Base-by-base conservation (phyloP, 768 basidiomycete genomes). In the Hysterangium stoloniferum region DNA sequence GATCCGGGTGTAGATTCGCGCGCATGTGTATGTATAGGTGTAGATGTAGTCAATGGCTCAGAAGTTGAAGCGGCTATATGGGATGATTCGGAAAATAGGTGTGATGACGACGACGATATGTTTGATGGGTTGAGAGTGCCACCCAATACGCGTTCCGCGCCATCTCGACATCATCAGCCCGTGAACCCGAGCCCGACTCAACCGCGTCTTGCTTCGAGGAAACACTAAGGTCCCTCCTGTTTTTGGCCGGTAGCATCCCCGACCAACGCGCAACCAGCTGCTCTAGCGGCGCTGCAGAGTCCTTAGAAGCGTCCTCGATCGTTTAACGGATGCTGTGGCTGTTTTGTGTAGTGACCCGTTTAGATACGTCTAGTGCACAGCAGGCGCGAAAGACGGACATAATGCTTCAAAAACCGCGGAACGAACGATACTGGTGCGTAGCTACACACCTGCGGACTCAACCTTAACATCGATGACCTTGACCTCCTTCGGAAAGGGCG, bases 381-480 rank as follows among this genome's bases (percentile, higher is more conserved):
- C 24, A 13, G 40, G 37, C 44, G n/a, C 12, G 45, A 37, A 47
- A 20, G 32, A 47, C 11, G 28, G 45, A 47, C 17, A n/a, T n/a
- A n/a, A n/a, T n/a, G n/a, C n/a, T n/a, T n/a, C n/a, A n/a, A 48
- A 1, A 49, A 25, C n/a, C 22, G n/a, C 1, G 15, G 9, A 17
- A 13, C 1, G 19, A 31, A 42, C 49, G 1, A n/a, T n/a, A n/a
- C n/a, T n/a, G n/a, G n/a, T n/a, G n/a, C n/a, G n/a, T n/a, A n/a
- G n/a, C n/a, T n/a, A n/a, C n/a, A n/a, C 19, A 51, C 49, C 41
- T 25, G 49, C 25, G 11, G 38, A 29, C 22, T 51, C 49, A 22
- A 51, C 38, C 31, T 51, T 51, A 19, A 51, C 49, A 15, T 51
- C 49, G 15, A 51, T 38, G 19, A 51, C 6, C 15, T 41, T 22